These are phyloP conservation scores for Phytophthora syringae DNA, from an alignment of 352 stramenopile species.

Conservation along the genomic window DNA sequence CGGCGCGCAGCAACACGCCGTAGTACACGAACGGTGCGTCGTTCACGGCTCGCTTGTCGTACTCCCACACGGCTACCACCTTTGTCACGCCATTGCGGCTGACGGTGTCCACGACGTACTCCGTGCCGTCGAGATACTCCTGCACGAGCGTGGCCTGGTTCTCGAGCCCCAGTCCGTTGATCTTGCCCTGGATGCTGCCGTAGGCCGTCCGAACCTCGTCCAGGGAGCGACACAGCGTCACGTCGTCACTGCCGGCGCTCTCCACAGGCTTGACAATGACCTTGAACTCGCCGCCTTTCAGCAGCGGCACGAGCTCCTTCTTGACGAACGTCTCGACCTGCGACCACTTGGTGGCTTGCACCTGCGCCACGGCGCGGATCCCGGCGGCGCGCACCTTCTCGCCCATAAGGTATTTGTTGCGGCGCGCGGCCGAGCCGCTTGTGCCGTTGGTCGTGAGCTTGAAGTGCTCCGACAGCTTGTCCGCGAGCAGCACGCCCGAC, in stretches of 20 bases:
- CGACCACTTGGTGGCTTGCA: slow-evolving; percentile 77
- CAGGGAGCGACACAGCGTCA: slow-evolving; percentile 91
- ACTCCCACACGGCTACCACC: slow-evolving; percentile 96
- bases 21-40: slow-evolving; percentile 95
- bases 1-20: slow-evolving; percentile 76
- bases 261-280: slow-evolving; percentile 95
- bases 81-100: slow-evolving; percentile 94
- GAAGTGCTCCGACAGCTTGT: slow-evolving; percentile 90
- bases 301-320: slow-evolving; percentile 49
- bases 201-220: slow-evolving; percentile 93
- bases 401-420: slow-evolving; percentile 92
- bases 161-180: slow-evolving; percentile 85
- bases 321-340: slow-evolving; percentile 86
- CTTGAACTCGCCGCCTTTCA: slow-evolving; percentile 48
- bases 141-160: slow-evolving; percentile 94
- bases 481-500: slow-evolving; percentile 92
- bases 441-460: slow-evolving; percentile 89
- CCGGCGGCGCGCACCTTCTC: slow-evolving; percentile 81
- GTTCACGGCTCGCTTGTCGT: slow-evolving; percentile 96
- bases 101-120: slow-evolving; percentile 98
- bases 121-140: slow-evolving; percentile 93
- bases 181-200: slow-evolving; percentile 91
- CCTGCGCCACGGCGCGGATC: slow-evolving; percentile 82
- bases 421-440: slow-evolving; percentile 73
- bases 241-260: slow-evolving; percentile 94